Conservation (phyloP, 345 rosid genomes). For the Rhizophora mangle region DNA sequence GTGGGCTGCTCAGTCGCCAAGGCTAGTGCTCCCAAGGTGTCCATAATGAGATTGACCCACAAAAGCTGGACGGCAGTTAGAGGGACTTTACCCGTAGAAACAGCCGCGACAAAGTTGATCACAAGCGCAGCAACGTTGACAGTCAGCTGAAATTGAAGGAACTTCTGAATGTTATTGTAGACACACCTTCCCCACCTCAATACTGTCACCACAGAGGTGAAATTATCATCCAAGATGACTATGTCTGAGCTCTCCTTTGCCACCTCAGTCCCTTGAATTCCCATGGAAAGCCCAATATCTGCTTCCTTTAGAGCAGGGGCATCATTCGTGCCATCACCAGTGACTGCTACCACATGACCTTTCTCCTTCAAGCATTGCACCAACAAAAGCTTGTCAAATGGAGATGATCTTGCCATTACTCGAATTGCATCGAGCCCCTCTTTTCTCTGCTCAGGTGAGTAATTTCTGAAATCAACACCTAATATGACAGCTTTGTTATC, state of each 20-base stretch:
- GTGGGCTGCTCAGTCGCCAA: constrained; percentile 86
- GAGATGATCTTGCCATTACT: constrained; percentile 69
- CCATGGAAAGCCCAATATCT: constrained; percentile 42
- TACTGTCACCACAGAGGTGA: constrained; percentile 31
- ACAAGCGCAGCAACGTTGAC: constrained; percentile 61
- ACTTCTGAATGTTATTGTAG: constrained; percentile 60
- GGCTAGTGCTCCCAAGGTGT: constrained; percentile 91
- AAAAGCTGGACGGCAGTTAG: constrained; percentile 89
- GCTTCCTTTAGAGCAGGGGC: constrained; percentile 50
- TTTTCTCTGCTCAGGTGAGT: constrained; percentile 52
- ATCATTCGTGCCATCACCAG: constrained; percentile 60
- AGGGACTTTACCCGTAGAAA: constrained; percentile 77
- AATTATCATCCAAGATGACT: constrained; percentile 34
- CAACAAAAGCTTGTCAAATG: constrained; percentile 51
- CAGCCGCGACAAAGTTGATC: constrained; percentile 63
- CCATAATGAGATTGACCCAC: constrained; percentile 97
- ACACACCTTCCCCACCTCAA: constrained; percentile 70
- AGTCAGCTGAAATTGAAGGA: constrained; percentile 67
- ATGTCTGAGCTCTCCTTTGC: constrained; percentile 42
- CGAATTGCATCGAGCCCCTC: constrained; percentile 42
- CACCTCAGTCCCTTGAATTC: constrained; percentile 41
- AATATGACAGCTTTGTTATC: constrained; percentile 55
- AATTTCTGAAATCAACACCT: constrained; percentile 51
- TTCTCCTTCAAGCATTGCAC: constrained; percentile 43
- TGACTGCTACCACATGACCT: constrained; percentile 59